phyloP scores from a whole-genome alignment of 2,329 filamentous ascomycete species.

The Fusarium hostae region DNA sequence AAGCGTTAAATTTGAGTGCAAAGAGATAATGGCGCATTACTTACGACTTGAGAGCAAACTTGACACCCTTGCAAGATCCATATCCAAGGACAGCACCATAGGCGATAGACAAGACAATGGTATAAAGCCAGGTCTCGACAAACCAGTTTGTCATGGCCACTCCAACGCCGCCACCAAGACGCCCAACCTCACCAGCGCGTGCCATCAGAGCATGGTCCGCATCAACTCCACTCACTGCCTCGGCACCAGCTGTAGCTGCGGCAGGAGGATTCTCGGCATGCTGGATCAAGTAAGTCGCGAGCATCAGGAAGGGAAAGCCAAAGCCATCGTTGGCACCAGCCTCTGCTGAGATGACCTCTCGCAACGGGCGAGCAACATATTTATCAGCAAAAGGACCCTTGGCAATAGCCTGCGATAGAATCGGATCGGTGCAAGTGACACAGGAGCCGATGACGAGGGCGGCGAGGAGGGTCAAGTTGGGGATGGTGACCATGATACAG shows the following conservation, averaged over 20 bases:
- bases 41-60: conserved; percentile 42
- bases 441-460: conserved; percentile 69
- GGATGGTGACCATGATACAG: conserved; percentile 65
- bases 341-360: conserved; percentile 72
- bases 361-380: conserved; percentile 65
- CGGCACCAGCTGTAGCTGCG: background rate
- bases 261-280: conserved; percentile 43
- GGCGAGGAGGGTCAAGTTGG: conserved; percentile 64
- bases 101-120: conserved; percentile 61
- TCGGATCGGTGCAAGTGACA: conserved; percentile 65
- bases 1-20: conserved; percentile 54
- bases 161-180: conserved; percentile 61
- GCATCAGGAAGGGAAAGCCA: conserved; percentile 69
- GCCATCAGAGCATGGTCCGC: background rate
- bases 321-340: conserved; percentile 72
- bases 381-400: conserved; percentile 62
- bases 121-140: conserved; percentile 69
- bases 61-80: conserved; percentile 47
- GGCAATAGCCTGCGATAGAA: conserved; percentile 40
- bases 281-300: conserved; percentile 8
- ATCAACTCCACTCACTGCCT: background rate
- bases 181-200: conserved; percentile 51
- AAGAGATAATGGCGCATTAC: background rate
- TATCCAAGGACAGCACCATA: conserved; percentile 65
- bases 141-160: conserved; percentile 67